A percentile compares a stretch with the other conserved stretches of the same genome.
Evolutionary conservation across 176 grass and related monocot species (phyloP).

Genomic region (Puya raimondii): DNA sequence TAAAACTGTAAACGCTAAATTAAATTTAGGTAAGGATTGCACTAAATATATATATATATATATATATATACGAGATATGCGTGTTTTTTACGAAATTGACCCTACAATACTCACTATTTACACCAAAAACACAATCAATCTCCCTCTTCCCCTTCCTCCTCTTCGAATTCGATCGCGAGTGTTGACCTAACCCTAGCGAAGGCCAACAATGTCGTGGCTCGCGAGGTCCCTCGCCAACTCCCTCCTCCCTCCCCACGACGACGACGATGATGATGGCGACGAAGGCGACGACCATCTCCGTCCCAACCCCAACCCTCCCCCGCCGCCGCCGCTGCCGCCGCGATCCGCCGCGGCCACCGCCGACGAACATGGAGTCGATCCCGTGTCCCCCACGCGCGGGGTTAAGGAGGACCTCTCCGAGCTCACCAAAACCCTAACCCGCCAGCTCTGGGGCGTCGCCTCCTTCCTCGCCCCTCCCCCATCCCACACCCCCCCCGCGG

Average conservation of each 20-base stretch:
- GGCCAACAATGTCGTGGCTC: slow-evolving; percentile 74
- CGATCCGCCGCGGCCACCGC: slow-evolving; percentile 14
- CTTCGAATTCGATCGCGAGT: not conserved
- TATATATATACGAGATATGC: too few relatives aligned
- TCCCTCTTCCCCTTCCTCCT: not conserved
- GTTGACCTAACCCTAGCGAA: slow-evolving; percentile 15
- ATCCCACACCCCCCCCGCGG: slow-evolving; percentile 16
- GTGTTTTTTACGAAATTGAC: too few relatives aligned
- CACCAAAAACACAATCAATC: not conserved
- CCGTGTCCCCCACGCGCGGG: slow-evolving; percentile 26
- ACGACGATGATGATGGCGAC: slow-evolving; percentile 35
- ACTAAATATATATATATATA: too few relatives aligned
- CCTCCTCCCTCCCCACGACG: slow-evolving; percentile 42
- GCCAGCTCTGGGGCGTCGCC: slow-evolving; percentile 77
- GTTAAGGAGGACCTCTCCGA: slow-evolving; percentile 90
- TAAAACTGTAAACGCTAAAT: too few relatives aligned
- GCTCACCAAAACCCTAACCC: slow-evolving; percentile 62
- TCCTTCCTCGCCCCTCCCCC: slow-evolving; percentile 76
- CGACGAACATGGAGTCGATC: not conserved
- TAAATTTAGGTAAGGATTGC: too few relatives aligned
- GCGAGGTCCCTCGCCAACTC: slow-evolving; percentile 68
- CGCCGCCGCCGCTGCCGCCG: slow-evolving; percentile 12
- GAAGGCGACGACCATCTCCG: not conserved
- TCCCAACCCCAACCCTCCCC: slow-evolving; percentile 9
- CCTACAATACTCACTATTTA: not conserved